Conservation (phyloP, 176 grass and related monocot species). For the Cenchrus purpureus region DNA sequence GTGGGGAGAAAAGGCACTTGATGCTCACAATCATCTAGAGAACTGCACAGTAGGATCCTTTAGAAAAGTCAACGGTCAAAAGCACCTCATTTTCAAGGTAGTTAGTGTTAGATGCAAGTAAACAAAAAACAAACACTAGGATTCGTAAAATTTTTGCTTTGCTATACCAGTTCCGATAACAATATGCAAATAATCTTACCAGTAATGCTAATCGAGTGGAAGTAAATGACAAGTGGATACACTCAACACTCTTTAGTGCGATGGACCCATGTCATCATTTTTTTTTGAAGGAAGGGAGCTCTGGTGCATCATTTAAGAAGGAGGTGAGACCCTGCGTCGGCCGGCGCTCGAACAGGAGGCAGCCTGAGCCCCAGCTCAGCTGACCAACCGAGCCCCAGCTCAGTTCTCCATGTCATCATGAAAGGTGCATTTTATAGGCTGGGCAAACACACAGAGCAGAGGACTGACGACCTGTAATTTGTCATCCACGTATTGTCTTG, state of each 20-base stretch:
- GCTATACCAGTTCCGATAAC: neutral
- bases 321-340: too few species aligned
- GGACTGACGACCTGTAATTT: conserved; percentile 33
- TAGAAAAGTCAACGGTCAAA: conserved; percentile 1
- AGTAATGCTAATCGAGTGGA: neutral
- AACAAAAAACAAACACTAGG: neutral
- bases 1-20: neutral
- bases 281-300: too few species aligned
- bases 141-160: neutral
- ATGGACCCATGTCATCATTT: conserved; percentile 19
- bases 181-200: neutral
- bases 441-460: neutral
- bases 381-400: too few species aligned
- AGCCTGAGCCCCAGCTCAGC: too few species aligned
- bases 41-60: neutral
- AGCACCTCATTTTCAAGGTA: neutral
- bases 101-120: conserved; percentile 4
- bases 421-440: conserved; percentile 35
- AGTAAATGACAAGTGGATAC: neutral
- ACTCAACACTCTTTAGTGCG: neutral
- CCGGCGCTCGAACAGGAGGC: too few species aligned
- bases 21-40: conserved; percentile 6
- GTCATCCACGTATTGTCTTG: conserved; percentile 23
- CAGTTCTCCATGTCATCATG: too few species aligned
- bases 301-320: too few species aligned